Percentiles rank a stretch among this genome's conserved stretches.
Evolutionary conservation across 129 eudicot genomes (phyloP).

Genomic region (Logfia minima): DNA sequence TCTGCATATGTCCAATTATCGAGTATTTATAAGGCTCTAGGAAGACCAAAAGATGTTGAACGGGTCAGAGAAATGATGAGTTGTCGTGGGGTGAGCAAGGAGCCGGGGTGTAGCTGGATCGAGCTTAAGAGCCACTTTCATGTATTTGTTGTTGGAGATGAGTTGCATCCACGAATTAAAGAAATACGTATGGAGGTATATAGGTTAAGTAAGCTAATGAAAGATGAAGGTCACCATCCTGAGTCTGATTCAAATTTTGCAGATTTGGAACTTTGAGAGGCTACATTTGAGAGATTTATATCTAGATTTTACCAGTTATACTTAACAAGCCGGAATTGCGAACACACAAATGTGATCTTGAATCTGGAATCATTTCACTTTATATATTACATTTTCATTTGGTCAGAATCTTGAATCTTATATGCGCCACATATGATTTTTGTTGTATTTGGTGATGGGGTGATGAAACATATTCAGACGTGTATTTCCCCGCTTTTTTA

Average conservation of each 20-base stretch:
- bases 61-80: slow-evolving; percentile 70
- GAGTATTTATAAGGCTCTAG: slow-evolving; percentile 68
- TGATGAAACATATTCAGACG: background rate
- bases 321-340: background rate
- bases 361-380: background rate
- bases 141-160: slow-evolving; percentile 86
- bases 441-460: background rate
- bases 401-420: slow-evolving; percentile 7
- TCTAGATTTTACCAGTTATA: background rate
- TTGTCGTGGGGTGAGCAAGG: slow-evolving; percentile 65
- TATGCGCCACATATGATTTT: background rate
- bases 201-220: slow-evolving; percentile 56
- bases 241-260: slow-evolving; percentile 39
- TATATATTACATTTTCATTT: background rate
- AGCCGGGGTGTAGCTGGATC: slow-evolving; percentile 93
- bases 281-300: slow-evolving; percentile 6
- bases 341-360: background rate
- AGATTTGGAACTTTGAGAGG: slow-evolving; percentile 34
- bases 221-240: slow-evolving; percentile 57
- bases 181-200: slow-evolving; percentile 46
- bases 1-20: slow-evolving; percentile 80
- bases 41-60: slow-evolving; percentile 61
- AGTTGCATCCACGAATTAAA: slow-evolving; percentile 57
- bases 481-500: background rate
- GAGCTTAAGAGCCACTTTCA: slow-evolving; percentile 73